These are phyloP conservation scores for Penicillium occitanis DNA, from an alignment of 2,329 filamentous ascomycete genomes.

Conservation along the genomic window DNA sequence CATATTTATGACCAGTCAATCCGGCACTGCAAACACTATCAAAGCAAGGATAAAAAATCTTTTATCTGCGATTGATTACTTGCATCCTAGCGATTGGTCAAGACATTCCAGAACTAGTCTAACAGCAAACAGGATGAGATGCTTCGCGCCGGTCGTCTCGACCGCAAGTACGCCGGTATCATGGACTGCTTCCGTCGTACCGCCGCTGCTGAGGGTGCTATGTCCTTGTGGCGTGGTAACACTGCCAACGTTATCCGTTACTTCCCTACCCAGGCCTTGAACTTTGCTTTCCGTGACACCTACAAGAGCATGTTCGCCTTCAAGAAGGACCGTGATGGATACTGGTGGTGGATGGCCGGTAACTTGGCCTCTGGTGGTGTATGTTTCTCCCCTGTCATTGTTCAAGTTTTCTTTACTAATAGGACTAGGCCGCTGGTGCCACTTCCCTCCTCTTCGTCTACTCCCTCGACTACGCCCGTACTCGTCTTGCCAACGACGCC, in stretches of 20 bases:
- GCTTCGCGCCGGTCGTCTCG: constrained; percentile 97
- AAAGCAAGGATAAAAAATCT: not conserved
- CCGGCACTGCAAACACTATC: not conserved
- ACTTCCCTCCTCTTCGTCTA: constrained; percentile 99
- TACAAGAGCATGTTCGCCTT: constrained; percentile 99
- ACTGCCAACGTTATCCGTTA: constrained; percentile 99
- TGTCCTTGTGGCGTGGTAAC: constrained; percentile 99
- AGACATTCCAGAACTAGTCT: constrained; percentile 8
- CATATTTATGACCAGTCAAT: not conserved
- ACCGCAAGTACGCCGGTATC: constrained; percentile 95
- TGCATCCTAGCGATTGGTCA: not conserved
- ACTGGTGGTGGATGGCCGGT: constrained; percentile 98
- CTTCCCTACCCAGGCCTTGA: constrained; percentile 99
- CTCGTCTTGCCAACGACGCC: constrained; percentile 99
- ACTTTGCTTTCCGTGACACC: constrained; percentile 99
- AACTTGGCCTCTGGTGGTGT: constrained; percentile 99
- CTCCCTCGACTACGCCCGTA: constrained; percentile 99
- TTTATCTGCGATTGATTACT: not conserved
- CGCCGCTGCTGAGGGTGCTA: constrained; percentile 83
- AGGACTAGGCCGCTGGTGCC: constrained; percentile 81
- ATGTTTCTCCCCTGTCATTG: constrained; percentile 49
- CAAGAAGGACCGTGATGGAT: constrained; percentile 99
- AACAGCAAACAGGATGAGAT: constrained; percentile 82
- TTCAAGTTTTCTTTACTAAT: constrained; percentile 13
- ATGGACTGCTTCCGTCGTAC: constrained; percentile 94